phyloP scores from a whole-genome alignment of 768 basidiomycete genomes.

The Obba rivulosa region DNA sequence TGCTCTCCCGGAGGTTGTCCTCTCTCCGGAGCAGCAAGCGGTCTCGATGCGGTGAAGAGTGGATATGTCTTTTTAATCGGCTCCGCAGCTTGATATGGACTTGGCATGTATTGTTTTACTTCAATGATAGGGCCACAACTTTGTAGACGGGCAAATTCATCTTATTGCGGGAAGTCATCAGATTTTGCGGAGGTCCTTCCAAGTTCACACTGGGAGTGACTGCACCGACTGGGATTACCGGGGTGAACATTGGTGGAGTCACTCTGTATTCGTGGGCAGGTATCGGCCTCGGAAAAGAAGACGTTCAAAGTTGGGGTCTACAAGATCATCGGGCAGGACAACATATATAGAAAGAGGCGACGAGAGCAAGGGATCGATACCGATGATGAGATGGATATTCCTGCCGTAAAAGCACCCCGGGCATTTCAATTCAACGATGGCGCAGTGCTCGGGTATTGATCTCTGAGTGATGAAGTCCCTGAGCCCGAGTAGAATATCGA shows the following conservation, averaged over 20 bases:
- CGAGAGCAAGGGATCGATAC: neutral
- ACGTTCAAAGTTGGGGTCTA: slow-evolving; percentile 45
- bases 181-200: slow-evolving; percentile 31
- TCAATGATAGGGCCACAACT: neutral
- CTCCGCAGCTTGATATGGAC: slow-evolving; percentile 52
- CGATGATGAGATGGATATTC: neutral
- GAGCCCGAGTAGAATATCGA: no score
- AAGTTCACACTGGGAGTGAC: slow-evolving; percentile 57
- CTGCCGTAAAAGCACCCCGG: neutral
- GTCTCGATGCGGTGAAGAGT: slow-evolving; percentile 50
- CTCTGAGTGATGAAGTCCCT: no score
- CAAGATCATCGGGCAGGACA: slow-evolving; percentile 43
- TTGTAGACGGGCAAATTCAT: slow-evolving; percentile 79
- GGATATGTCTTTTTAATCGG: slow-evolving; percentile 82
- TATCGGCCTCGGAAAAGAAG: slow-evolving; percentile 64
- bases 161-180: slow-evolving; percentile 69
- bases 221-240: slow-evolving; percentile 75
- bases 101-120: neutral
- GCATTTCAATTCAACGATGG: no score
- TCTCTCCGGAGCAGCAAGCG: slow-evolving; percentile 48
- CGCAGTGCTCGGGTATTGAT: no score
- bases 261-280: slow-evolving; percentile 80
- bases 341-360: no score
- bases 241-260: slow-evolving; percentile 75
- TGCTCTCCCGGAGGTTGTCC: slow-evolving; percentile 5